These are phyloP conservation scores for Citrus hindsii DNA, from an alignment of 345 rosid species.

Conservation along the genomic window DNA sequence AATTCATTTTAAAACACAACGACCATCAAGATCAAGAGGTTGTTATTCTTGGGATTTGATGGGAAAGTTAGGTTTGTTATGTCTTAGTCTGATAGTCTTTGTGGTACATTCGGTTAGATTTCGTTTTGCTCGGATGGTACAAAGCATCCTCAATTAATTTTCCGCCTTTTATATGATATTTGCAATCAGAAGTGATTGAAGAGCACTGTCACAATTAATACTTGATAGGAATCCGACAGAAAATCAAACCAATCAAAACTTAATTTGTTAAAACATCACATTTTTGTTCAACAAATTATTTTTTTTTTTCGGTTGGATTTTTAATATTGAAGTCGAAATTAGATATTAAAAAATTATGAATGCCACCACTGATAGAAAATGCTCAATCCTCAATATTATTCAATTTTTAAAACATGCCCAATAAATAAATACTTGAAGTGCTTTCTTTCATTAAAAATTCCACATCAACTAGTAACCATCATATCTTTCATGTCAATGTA, in stretches of 20 bases:
- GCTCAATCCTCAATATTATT: too few relatives aligned
- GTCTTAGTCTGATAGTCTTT: background rate
- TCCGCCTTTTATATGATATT: background rate
- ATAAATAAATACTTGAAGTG: too few relatives aligned
- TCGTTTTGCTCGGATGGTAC: background rate
- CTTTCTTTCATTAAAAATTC: background rate
- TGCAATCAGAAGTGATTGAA: background rate
- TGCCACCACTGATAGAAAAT: too few relatives aligned
- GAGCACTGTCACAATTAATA: background rate
- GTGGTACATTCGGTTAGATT: background rate
- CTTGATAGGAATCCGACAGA: too few relatives aligned
- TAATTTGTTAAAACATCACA: too few relatives aligned
- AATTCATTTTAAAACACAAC: background rate
- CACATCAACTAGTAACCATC: background rate
- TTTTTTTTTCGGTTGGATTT: too few relatives aligned
- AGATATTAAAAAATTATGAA: too few relatives aligned
- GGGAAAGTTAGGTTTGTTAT: background rate
- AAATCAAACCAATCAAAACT: too few relatives aligned
- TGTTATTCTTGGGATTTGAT: background rate
- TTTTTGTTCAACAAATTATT: too few relatives aligned
- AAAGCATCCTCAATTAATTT: background rate
- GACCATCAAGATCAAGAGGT: background rate
- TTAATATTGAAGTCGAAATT: too few relatives aligned
- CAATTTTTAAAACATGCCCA: too few relatives aligned
- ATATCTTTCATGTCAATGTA: background rate